A percentile compares a stretch with the other conserved stretches of the same genome.
phyloP scores from a whole-genome alignment of 495 filamentous ascomycete species.

The Aspergillus wentii region DNA sequence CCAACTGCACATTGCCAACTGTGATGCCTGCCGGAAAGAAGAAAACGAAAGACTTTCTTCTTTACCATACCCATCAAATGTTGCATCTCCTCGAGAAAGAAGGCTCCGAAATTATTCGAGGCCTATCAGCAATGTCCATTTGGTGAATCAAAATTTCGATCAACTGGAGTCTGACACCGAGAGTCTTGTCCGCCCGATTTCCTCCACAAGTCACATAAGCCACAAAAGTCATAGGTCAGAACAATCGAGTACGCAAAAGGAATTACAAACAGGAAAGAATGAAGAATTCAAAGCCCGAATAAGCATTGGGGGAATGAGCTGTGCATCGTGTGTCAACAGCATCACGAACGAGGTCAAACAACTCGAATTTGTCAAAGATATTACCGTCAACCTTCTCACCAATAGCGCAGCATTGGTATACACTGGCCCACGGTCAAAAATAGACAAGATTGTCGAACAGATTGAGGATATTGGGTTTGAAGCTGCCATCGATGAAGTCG shows the following conservation, averaged over 20 bases:
- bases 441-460: slow-evolving; percentile 37
- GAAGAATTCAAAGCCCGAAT: slow-evolving; percentile 40
- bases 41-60: slow-evolving; percentile 8
- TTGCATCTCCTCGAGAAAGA: background rate
- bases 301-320: slow-evolving; percentile 62
- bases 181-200: background rate
- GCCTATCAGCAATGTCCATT: no score
- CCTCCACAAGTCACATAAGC: background rate
- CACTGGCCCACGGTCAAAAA: slow-evolving; percentile 33
- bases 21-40: slow-evolving; percentile 46
- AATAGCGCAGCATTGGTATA: slow-evolving; percentile 50
- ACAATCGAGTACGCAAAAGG: no score
- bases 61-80: background rate
- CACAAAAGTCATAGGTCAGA: no score
- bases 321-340: slow-evolving; percentile 54
- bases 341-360: slow-evolving; percentile 47
- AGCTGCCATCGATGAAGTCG: slow-evolving; percentile 41
- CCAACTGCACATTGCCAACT: slow-evolving; percentile 37
- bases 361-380: slow-evolving; percentile 46
- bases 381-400: slow-evolving; percentile 55
- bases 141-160: no score
- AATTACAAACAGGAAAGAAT: no score
- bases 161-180: slow-evolving; percentile 1
- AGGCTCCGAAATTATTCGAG: no score
- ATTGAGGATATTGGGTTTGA: slow-evolving; percentile 56